Base-by-base conservation (phyloP, 805 yeast genomes). In the Candida qinlingensis region DNA sequence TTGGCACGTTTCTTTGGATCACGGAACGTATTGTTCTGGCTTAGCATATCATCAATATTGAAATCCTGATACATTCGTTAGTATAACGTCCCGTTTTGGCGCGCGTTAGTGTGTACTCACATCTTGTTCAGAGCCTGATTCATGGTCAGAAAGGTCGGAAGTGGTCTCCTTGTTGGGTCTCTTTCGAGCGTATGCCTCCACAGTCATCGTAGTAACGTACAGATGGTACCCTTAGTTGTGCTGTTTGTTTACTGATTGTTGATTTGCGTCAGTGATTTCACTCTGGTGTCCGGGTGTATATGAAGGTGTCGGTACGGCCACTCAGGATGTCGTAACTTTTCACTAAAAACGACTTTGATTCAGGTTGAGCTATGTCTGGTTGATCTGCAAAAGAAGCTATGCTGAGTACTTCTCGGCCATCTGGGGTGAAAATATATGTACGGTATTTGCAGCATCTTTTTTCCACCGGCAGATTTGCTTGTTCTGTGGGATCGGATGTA, bases 1-100 rank as follows among this genome's bases (percentile, higher is more conserved):
- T 50, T 54, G 6, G 45, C 49, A 4, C 40, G 36, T 39, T 41
- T 52, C 36, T 44, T 44, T 6, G 51, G 42, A 5, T 51, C 40
- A n/a, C 10, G 35, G 10, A 44, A 37, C 12, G 48, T 19, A 26
- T 50, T 46, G 7, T 45, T 37, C 42, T 59, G 63, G 1, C 54
- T 54, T 38, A 59, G 34, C 45, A 55, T 49, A 25, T 50, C 48
- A n/a, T 55, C 58, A 25, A 56, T 43, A 37, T 56, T 48, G 27
- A 56, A 45, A 2, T 47, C 51, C 54, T 52, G 46, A 6, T 33
- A 12, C 30, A 37, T 37, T 41, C 36, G 31, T 36, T 7, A 10
- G 13, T n/a, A 30, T 35, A 7, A 35, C 11, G 11, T 8, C 11
- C 11, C 11, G 34, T 19, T 13, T 10, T 11, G 31, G 25, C 41